These are phyloP conservation scores for Zygoascus tannicola DNA, from an alignment of 805 yeast genomes.

Conservation along the genomic window DNA sequence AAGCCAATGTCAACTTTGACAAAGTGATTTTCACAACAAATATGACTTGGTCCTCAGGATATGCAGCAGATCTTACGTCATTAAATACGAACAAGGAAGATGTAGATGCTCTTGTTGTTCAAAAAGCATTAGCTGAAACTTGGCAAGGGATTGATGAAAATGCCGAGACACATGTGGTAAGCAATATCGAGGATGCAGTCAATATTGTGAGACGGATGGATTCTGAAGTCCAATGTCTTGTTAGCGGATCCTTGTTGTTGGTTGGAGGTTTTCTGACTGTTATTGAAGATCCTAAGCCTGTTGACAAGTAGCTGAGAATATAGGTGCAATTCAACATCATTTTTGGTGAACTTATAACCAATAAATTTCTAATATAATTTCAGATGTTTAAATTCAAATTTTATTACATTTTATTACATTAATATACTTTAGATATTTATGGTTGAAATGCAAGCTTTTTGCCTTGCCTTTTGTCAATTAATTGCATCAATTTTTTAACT, in stretches of 20 bases:
- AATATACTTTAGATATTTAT: too few species aligned
- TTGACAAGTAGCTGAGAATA: not conserved
- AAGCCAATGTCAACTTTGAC: slow-evolving; percentile 43
- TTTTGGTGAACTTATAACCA: too few species aligned
- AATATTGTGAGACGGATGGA: slow-evolving; percentile 37
- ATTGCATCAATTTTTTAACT: too few species aligned
- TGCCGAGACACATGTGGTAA: slow-evolving; percentile 43
- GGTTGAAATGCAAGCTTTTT: too few species aligned
- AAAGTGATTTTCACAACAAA: slow-evolving; percentile 82
- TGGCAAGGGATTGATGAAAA: slow-evolving; percentile 49
- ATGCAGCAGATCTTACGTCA: slow-evolving; percentile 68
- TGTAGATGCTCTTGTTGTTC: slow-evolving; percentile 74
- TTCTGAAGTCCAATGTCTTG: slow-evolving; percentile 60
- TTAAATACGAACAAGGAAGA: slow-evolving; percentile 71
- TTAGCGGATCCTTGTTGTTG: slow-evolving; percentile 86
- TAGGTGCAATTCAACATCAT: too few species aligned
- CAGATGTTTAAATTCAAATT: too few species aligned
- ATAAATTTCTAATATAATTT: too few species aligned
- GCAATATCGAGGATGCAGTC: slow-evolving; percentile 68
- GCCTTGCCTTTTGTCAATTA: too few species aligned
- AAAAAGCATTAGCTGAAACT: slow-evolving; percentile 56
- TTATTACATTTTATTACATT: too few species aligned
- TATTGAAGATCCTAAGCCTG: slow-evolving; percentile 37
- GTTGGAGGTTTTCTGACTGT: slow-evolving; percentile 93
- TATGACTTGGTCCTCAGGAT: slow-evolving; percentile 84